Base-by-base conservation (phyloP, 257 asterid species). In the Nicotiana knightiana region DNA sequence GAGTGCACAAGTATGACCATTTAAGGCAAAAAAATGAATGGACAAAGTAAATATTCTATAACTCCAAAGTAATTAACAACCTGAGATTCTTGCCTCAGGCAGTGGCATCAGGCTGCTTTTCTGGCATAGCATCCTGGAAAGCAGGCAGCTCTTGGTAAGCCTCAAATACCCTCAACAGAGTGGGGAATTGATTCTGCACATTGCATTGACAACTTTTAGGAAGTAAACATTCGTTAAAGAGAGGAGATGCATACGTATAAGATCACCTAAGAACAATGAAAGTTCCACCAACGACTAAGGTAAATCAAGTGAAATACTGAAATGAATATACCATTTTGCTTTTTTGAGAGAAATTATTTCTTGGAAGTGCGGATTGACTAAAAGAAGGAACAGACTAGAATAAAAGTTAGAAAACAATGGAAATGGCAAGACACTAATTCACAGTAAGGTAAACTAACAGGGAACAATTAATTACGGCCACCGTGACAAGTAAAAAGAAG, bases 91-190 rank as follows among this genome's bases (percentile, higher is more conserved):
- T 11, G 83, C 86, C 79, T 87, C 89, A 15, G 87, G 86, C 5
- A 92, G 91, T n/a, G 24, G 96, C 30, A 85, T 89, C 96, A 54
- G 91, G 91, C 82, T 92, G 96, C 63, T 86, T 92, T 85, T 81
- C 91, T 6, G 94, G 93, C 90, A 86, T 79, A 63, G 93, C 94
- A 81, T 81, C 89, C 66, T 61, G 82, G 76, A 91, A 89, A 80
- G 92, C 93, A 35, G 90, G 87, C 81, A 86, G 87, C 86, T 85
- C 86, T 33, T 67, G 79, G 85, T 91, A 91, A 53, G 93, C 84
- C 78, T 88, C 85, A 5, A 75, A 83, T 24, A 87, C 46, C 90
- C 84, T 89, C 8, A 81, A 79, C 61, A 90, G 86, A 37, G 81
- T 57, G 46, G 97, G 97, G 82, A 85, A 92, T 63, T 90, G 90